A percentile compares a stretch with the other conserved stretches of the same genome.
Evolutionary conservation across 495 filamentous ascomycete species (phyloP).

Genomic region (Penicillium angulare): DNA sequence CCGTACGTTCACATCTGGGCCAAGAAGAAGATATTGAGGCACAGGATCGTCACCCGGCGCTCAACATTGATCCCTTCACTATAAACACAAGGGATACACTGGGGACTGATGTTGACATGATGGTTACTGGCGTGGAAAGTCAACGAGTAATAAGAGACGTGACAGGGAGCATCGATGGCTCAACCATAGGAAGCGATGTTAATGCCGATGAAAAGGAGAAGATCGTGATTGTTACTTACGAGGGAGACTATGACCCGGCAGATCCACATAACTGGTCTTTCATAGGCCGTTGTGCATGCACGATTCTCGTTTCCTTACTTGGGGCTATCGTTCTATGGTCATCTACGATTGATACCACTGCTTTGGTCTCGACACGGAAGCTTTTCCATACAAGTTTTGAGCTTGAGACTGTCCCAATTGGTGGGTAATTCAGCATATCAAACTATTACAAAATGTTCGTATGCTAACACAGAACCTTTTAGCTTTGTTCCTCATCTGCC

Average conservation of each 20-base stretch:
- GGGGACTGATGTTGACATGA: slow-evolving; percentile 13
- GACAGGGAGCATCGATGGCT: neutral
- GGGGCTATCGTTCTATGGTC: slow-evolving; percentile 45
- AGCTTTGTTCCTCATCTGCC: slow-evolving; percentile 53
- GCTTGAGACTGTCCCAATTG: slow-evolving; percentile 12
- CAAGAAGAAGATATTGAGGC: slow-evolving; percentile 16
- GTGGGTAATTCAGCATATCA: slow-evolving; percentile 33
- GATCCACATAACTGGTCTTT: slow-evolving; percentile 60
- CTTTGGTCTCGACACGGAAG: slow-evolving; percentile 8
- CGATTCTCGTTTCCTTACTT: slow-evolving; percentile 47
- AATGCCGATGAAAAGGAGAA: slow-evolving; percentile 21
- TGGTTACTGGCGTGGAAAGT: slow-evolving; percentile 19
- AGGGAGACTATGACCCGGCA: slow-evolving; percentile 48
- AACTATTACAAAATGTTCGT: slow-evolving; percentile 8
- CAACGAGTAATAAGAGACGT: neutral
- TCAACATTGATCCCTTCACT: slow-evolving; percentile 15
- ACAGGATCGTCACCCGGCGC: slow-evolving; percentile 4
- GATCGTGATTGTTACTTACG: slow-evolving; percentile 58
- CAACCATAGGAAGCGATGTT: neutral
- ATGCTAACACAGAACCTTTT: neutral
- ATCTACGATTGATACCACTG: slow-evolving; percentile 45
- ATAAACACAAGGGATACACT: slow-evolving; percentile 21
- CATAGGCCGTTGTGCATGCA: slow-evolving; percentile 30
- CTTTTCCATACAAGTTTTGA: slow-evolving; percentile 10
- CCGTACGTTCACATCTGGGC: slow-evolving; percentile 9